Evolutionary conservation across 768 basidiomycete species (phyloP), one percentile per base, ranked within the genome.

Genomic region (Terana coerulea): DNA sequence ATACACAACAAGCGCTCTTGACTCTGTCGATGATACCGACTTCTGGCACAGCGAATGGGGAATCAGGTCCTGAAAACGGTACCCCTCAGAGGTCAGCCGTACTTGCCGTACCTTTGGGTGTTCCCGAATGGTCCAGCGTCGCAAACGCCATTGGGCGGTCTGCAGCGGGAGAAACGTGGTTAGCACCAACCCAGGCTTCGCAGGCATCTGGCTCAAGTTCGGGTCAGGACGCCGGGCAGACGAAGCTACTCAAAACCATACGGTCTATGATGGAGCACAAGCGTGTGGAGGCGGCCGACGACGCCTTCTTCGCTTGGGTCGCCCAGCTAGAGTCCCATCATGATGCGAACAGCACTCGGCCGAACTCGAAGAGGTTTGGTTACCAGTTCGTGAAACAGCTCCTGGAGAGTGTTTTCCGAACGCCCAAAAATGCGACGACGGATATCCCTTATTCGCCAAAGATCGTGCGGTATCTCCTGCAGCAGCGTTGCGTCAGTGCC

Each of bases 281-380:
- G 3, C 59, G 73, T 9, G 69, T 75, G 3, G 72, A 81, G 42
- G 73, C 69, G 22, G 87, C 83, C 2, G 81, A 83, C 47, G 69
- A 67, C 10, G 72, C 73, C 4, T 91, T 88, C 61, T 78, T 80
- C 55, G 72, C 76, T 35, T 91, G 87, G 84, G 67, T 77, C 29
- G 65, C 71, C 53, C 66, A 70, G 57, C 64, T 53, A 34, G 52
- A 48, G 21, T 31, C 24, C 21, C 49, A 29, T 9, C 26, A 25
- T 3, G 17, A 11, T 1, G 29, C 41, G n/a, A 14, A 41, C 33
- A 21, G 37, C 25, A 14, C 33, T n/a, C 45, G 45, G 6, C 19
- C 30, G 17, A 46, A 34, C 30, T 17, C 26, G 36, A 42, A 41
- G 22, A 52, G 54, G 40, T 35, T 66, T 19, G 67, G 70, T 2